phyloP scores from a whole-genome alignment of 768 basidiomycete genomes.

The Russula griseocarnosa region DNA sequence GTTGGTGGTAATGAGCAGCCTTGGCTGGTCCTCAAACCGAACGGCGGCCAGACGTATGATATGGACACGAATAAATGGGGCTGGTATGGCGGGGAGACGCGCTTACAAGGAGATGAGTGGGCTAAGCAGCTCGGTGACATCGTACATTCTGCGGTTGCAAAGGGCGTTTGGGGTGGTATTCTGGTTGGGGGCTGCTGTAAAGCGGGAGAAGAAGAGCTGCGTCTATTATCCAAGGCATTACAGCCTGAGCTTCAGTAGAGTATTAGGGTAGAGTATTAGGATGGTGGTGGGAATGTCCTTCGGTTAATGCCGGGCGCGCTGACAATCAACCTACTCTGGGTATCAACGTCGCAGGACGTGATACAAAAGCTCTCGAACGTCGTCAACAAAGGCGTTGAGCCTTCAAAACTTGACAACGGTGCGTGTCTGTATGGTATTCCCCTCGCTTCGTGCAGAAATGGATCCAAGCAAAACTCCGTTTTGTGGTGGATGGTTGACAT shows the following conservation, averaged over 20 bases:
- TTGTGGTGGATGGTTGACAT: slow-evolving; percentile 37
- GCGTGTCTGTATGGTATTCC: slow-evolving; percentile 33
- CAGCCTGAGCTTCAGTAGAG: neutral
- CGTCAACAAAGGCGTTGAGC: slow-evolving; percentile 41
- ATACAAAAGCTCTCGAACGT: slow-evolving; percentile 32
- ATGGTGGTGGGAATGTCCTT: slow-evolving; percentile 2
- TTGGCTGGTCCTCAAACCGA: slow-evolving; percentile 69
- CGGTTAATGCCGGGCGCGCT: slow-evolving; percentile 22
- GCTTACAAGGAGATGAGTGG: slow-evolving; percentile 36
- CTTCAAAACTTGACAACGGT: slow-evolving; percentile 41
- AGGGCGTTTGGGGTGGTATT: slow-evolving; percentile 45
- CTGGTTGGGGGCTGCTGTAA: slow-evolving; percentile 71
- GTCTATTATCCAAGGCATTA: slow-evolving; percentile 14
- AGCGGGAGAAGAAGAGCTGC: slow-evolving; percentile 52
- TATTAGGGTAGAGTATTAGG: no score
- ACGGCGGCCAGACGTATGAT: slow-evolving; percentile 59
- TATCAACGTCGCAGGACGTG: slow-evolving; percentile 24
- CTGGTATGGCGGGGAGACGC: slow-evolving; percentile 10
- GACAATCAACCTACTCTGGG: slow-evolving; percentile 15
- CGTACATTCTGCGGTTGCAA: slow-evolving; percentile 29
- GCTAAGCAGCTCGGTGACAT: slow-evolving; percentile 34
- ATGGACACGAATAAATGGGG: slow-evolving; percentile 45
- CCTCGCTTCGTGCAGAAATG: slow-evolving; percentile 32
- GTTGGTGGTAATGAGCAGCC: slow-evolving; percentile 34
- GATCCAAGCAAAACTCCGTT: slow-evolving; percentile 25